Conservation (phyloP, 176 grass and related monocot genomes). For the Calamus simplicifolius region DNA sequence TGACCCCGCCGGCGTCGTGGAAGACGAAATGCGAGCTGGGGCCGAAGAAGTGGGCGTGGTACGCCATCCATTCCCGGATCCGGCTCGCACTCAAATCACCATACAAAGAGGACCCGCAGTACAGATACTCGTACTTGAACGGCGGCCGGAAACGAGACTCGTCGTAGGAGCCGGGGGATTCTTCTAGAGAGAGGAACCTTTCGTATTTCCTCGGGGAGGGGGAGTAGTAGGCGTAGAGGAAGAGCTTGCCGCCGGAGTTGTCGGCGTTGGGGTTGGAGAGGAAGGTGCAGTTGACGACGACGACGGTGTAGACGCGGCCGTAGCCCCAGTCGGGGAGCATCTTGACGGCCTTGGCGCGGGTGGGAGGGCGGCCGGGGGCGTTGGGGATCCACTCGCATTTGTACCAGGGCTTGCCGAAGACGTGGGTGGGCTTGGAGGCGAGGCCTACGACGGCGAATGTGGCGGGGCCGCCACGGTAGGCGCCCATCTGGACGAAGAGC, state of each 20-base stretch:
- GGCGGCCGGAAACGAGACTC: conserved; percentile 39
- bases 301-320: conserved; percentile 80
- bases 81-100: conserved; percentile 58
- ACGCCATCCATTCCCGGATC: conserved; percentile 73
- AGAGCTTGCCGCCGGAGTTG: conserved; percentile 71
- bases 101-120: conserved; percentile 89
- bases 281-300: conserved; percentile 93
- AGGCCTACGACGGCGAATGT: too few relatives aligned
- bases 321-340: conserved; percentile 94
- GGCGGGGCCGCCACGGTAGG: too few relatives aligned
- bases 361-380: conserved; percentile 26
- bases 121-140: conserved; percentile 79
- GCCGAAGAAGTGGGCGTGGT: conserved; percentile 81
- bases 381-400: conserved; percentile 33
- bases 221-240: conserved; percentile 89
- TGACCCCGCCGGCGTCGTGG: conserved; percentile 68
- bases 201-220: conserved; percentile 58
- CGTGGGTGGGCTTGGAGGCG: too few relatives aligned
- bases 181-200: conserved; percentile 66
- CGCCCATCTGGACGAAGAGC: too few relatives aligned
- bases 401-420: too few relatives aligned
- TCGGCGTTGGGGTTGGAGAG: conserved; percentile 55
- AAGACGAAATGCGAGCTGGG: conserved; percentile 76
- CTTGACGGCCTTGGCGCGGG: conserved; percentile 73
- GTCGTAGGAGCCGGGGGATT: conserved; percentile 58